Evolutionary conservation across 305 asterid species (phyloP).

Genomic region (Solanum chacoense): DNA sequence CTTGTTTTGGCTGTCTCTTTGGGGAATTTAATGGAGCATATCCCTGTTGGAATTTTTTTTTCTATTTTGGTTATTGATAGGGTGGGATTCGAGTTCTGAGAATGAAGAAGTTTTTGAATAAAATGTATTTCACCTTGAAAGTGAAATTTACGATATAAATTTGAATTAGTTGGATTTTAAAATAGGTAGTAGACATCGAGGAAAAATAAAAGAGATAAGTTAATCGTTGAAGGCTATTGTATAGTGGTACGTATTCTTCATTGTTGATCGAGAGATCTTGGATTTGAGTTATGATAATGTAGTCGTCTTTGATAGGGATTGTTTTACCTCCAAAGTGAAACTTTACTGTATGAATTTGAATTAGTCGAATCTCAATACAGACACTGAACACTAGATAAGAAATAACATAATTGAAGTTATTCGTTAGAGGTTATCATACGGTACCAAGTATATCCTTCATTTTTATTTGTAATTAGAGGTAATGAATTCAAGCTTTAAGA

Average conservation of each 20-base stretch:
- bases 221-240: not conserved
- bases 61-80: not conserved
- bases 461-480: not conserved
- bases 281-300: not conserved
- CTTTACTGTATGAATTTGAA: not conserved
- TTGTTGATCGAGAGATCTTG: not conserved
- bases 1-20: not conserved
- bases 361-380: not conserved
- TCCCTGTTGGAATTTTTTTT: not conserved
- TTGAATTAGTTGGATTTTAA: not conserved
- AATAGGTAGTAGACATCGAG: not conserved
- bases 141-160: fast-evolving
- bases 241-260: not conserved
- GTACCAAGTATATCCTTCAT: not conserved
- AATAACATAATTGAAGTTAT: not conserved
- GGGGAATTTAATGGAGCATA: not conserved
- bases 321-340: not conserved
- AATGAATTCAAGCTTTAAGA: not conserved
- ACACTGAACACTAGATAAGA: not conserved
- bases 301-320: not conserved
- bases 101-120: not conserved
- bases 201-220: not conserved
- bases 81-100: not conserved
- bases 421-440: not conserved
- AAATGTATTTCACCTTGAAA: not conserved